Conservation (phyloP, 2,329 filamentous ascomycete species). For the Fusarium torreyae region DNA sequence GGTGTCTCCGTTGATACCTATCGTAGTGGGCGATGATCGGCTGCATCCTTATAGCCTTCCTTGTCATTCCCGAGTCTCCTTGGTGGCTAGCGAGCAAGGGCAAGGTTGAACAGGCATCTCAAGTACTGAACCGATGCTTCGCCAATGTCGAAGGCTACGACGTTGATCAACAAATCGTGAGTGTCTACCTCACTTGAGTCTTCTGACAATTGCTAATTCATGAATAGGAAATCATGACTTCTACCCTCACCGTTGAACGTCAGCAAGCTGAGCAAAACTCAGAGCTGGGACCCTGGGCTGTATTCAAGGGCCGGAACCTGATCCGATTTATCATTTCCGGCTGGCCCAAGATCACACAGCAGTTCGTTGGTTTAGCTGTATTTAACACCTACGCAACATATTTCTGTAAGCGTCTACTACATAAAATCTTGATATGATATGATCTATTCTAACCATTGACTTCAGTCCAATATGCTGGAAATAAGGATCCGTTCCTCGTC, state of each 20-base stretch:
- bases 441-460: not conserved
- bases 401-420: not conserved
- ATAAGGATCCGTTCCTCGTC: not conserved
- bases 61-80: not conserved
- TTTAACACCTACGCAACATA: not conserved
- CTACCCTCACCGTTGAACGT: not conserved
- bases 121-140: not conserved
- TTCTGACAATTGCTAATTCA: fast-evolving
- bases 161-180: not conserved
- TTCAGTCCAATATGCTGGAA: constrained; percentile 1
- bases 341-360: not conserved
- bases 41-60: not conserved
- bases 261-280: not conserved
- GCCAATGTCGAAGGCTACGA: not conserved
- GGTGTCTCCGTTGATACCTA: fast-evolving
- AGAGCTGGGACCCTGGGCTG: not conserved
- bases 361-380: not conserved
- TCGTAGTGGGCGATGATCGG: not conserved
- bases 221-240: not conserved
- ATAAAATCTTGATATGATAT: fast-evolving
- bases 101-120: not conserved
- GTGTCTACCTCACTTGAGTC: fast-evolving
- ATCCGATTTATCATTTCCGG: not conserved
- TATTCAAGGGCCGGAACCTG: not conserved
- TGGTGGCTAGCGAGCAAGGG: constrained; percentile 2